Base-by-base conservation (phyloP, 2,329 filamentous ascomycete genomes). In the Elsinoe fawcettii region DNA sequence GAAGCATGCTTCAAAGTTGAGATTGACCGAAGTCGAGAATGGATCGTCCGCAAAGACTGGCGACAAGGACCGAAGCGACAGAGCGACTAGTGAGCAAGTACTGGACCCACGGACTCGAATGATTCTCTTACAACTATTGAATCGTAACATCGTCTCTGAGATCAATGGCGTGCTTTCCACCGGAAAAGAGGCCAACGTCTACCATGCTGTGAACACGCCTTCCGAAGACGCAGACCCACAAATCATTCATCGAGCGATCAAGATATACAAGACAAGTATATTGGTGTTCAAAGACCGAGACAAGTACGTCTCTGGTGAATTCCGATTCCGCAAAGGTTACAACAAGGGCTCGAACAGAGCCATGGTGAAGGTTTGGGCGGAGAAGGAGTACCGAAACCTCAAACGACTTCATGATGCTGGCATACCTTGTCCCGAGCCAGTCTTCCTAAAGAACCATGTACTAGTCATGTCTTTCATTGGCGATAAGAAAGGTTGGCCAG, bases 191-290 rank as follows among this genome's bases (percentile, higher is more conserved):
- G 93, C 93, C 60, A 99, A 99, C 70, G 93, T 99, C 23, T 99
- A 99, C 74, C 90, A 95, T 62, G 90, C 92, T 16, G 80, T 95
- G 9, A 80, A 84, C 2, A 76, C 82, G 51, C 74, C 77, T 1
- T 76, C 79, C 2, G 71, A 76, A 4, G 73, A 83, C 5, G 79
- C 80, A 8, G 71, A 73, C 16, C 65, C 63, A 11, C 74, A 78
- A 18, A 74, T 81, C 0, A 73, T 84, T 0, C 89, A 96, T 66
- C 83, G 90, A 51, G 93, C 93, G 11, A 90, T 97, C 77, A 99
- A 99, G 75, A 89, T 99, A 53, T 99, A 99, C 82, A 99, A 99
- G 80, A 99, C 93, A 6, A 88, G 88, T 56, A 99, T 99, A 62
- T 77, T 99, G 30, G 90, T 95, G 22, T 99, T 99, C 83, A 97